A percentile compares a stretch with the other conserved stretches of the same genome.
Conservation (phyloP, 345 rosid species). For the Eucalyptus erythrocorys region DNA sequence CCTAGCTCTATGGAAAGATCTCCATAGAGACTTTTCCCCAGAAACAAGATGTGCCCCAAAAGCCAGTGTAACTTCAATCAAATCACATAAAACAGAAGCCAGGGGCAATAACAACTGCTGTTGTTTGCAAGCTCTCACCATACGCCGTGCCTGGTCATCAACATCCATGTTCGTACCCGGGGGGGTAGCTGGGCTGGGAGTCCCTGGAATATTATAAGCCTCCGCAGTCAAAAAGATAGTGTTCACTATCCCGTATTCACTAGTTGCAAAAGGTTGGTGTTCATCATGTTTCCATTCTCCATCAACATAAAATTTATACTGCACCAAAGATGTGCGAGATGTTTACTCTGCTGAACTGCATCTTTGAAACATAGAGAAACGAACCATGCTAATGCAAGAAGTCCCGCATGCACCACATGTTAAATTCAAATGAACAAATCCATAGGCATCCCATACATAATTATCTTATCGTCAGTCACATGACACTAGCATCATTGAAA, state of each 20-base stretch:
- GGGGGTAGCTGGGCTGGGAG: constrained; percentile 16
- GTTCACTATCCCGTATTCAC: constrained; percentile 65
- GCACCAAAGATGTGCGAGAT: constrained; percentile 1
- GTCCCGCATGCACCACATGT: not conserved
- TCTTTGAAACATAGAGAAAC: not conserved
- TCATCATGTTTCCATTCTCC: constrained; percentile 94
- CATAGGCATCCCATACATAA: not conserved
- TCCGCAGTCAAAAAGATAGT: constrained; percentile 42
- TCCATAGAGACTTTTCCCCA: not conserved
- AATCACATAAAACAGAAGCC: not conserved
- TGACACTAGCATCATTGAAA: not conserved
- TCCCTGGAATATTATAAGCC: constrained; percentile 20
- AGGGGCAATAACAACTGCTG: not conserved
- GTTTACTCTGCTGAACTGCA: not conserved
- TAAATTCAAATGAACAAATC: not conserved
- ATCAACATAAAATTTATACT: constrained; percentile 90
- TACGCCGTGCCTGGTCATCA: constrained; percentile 38
- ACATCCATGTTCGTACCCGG: constrained; percentile 58
- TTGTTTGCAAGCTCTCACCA: constrained; percentile 23
- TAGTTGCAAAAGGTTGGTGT: constrained; percentile 40
- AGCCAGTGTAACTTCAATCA: not conserved
- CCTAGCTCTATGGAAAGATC: not conserved
- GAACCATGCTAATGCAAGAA: not conserved
- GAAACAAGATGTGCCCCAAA: not conserved
- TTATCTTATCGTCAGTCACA: not conserved